phyloP scores from a whole-genome alignment of 2,329 filamentous ascomycete species.

The Sphaceloma murrayae region DNA sequence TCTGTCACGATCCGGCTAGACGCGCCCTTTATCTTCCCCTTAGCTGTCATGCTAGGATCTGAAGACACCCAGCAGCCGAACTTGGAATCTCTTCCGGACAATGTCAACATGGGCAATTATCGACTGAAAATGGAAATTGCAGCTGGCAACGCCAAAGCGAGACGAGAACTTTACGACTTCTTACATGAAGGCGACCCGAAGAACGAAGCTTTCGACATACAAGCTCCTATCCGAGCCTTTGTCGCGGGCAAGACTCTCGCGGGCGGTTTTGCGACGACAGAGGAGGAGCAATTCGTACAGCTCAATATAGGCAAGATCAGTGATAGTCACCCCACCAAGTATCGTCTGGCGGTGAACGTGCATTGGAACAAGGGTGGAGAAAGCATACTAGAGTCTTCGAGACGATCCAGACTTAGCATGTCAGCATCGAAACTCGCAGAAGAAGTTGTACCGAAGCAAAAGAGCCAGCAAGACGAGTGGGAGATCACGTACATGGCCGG shows the following conservation, averaged over 20 bases:
- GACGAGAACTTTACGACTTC: slow-evolving; percentile 1
- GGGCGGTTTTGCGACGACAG: background rate
- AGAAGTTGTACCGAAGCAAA: too few species aligned
- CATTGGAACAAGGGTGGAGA: slow-evolving; percentile 20
- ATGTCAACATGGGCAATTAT: background rate
- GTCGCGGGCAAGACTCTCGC: too few species aligned
- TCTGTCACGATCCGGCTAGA: slow-evolving; percentile 6
- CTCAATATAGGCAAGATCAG: background rate
- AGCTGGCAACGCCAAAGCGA: background rate
- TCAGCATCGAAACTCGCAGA: slow-evolving; percentile 24
- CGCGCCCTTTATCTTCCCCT: background rate
- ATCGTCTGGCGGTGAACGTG: slow-evolving; percentile 24
- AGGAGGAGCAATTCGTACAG: slow-evolving; percentile 1
- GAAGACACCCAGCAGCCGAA: background rate
- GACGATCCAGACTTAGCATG: slow-evolving; percentile 9
- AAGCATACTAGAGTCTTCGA: background rate
- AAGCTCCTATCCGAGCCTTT: slow-evolving; percentile 2
- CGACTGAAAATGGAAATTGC: slow-evolving; percentile 2
- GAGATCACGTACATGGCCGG: slow-evolving; percentile 18
- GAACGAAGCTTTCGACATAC: slow-evolving; percentile 1
- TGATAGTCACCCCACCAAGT: background rate
- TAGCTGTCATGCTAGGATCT: background rate
- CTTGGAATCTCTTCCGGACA: background rate
- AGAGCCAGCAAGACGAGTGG: background rate
- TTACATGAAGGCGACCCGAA: background rate